Base-by-base conservation (phyloP, 2,329 filamentous ascomycete species). In the Kalaharituber pfeilii region DNA sequence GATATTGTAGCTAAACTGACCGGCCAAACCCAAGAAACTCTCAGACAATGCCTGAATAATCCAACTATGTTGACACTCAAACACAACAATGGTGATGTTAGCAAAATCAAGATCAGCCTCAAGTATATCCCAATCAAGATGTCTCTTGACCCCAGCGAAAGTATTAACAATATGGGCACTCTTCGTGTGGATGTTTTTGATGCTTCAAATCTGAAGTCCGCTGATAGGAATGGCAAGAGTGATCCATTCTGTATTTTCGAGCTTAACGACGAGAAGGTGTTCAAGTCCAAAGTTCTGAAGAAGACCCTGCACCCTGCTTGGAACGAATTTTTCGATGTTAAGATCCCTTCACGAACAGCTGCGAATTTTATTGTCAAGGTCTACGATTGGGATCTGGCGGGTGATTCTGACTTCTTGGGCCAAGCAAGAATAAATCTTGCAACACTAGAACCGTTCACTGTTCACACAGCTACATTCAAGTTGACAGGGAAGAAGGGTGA, bases 161-260 rank as follows among this genome's bases (percentile, higher is more conserved):
- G 87, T 65, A 94, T 98, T 74, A 96, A 95, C 77, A 98, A 98
- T 70, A 94, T 94, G 79, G 91, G 91, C 56, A 88, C 81, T 56
- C 80, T 98, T 22, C 84, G 88, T 20, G 86, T 98, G n/a, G 87
- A 96, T 64, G 77, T 98, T 18, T 72, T 96, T 33, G 87, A 94
- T 67, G 91, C 82, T 18, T 72, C 78, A 7, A 82, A 94, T 56
- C 77, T 98, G n/a, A 91, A 91, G 6, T 81, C 91, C 1, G 89
- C 89, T 26, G 91, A 98, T 65, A 81, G 87, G 29, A 98, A 98
- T 66, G 91, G 91, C 62, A 96, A 84, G 75, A 95, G 87, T 64
- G 91, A 98, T 65, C 91, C 91, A 3, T 98, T 89, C 73, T 93
- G 85, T 76, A 89, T 89, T 66, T 98, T 98, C 67, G 79, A 84